Evolutionary conservation across 352 stramenopile genomes (phyloP).

Genomic region (Globisporangium spiculum): DNA sequence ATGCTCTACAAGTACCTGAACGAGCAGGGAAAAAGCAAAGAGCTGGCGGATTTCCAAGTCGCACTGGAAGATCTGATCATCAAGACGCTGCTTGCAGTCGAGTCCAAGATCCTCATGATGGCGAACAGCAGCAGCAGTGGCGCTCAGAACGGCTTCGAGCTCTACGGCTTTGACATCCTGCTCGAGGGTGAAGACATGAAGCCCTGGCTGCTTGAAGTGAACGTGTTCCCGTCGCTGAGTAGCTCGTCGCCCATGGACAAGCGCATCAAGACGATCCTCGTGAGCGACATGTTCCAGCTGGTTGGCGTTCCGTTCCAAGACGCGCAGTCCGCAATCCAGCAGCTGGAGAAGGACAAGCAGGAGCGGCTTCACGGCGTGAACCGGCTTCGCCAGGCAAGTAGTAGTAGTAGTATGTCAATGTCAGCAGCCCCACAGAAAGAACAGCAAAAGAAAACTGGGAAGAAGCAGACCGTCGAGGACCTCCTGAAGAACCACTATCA

Average conservation of each 20-base stretch:
- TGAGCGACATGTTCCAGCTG: conserved; percentile 87
- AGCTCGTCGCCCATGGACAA: conserved; percentile 86
- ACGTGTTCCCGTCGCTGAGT: conserved; percentile 87
- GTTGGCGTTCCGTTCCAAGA: conserved; percentile 60
- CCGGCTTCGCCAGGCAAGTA: conserved; percentile 17
- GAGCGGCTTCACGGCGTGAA: conserved; percentile 44
- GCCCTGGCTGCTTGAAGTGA: conserved; percentile 90
- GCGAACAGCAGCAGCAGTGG: conserved; percentile 14
- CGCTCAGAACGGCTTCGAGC: conserved; percentile 65
- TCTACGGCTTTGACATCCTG: conserved; percentile 90
- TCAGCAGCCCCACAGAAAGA: conserved; percentile 6
- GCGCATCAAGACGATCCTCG: conserved; percentile 85
- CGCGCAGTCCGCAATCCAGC: conserved; percentile 26
- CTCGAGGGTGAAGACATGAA: conserved; percentile 69
- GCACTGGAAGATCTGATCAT: conserved; percentile 81
- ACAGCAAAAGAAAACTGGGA: not conserved
- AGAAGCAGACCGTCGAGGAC: conserved; percentile 30
- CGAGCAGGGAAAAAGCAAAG: conserved; percentile 32
- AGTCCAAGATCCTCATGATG: conserved; percentile 62
- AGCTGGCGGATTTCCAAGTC: conserved; percentile 35
- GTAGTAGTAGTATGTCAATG: conserved; percentile 1
- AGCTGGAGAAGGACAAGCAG: conserved; percentile 44
- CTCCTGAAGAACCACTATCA: conserved; percentile 25
- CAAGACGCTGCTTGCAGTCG: conserved; percentile 88
- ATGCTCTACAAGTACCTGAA: conserved; percentile 50